Evolutionary conservation across 768 basidiomycete species (phyloP), one percentile per base, ranked within the genome.

Genomic region (Naganishia antarctica): DNA sequence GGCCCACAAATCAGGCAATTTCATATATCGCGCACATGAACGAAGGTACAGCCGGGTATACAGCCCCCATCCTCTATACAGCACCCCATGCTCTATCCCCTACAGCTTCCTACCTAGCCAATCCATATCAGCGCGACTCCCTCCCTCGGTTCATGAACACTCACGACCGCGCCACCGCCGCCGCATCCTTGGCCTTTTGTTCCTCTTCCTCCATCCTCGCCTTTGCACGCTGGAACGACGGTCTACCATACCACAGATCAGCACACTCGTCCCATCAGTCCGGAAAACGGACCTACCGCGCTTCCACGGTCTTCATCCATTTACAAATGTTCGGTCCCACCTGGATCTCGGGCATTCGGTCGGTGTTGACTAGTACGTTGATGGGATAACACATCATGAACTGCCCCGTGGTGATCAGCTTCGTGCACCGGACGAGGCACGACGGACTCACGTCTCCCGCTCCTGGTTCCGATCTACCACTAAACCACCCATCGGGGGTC

Each of bases 361-460:
- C 48, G 1, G 68, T 44, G 29, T 71, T 64, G 44, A 74, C 31
- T 9, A 77, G 58, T 0, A 66, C 67, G 64, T 70, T 64, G 64
- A 74, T 67, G 11, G 72, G 67, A 69, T 73, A 75, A 62, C 70
- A 69, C 64, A 77, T 66, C 72, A 74, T 72, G 67, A 72, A 74
- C 73, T 74, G 65, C 25, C 11, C 23, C 7, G 37, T 40, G 37
- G 37, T 40, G 16, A 7, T 40, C 37, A 40, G 37, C 16, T 8
- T 40, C 23, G 44, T 3, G 15, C 12, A 11, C 32, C 11, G 25
- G 44, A 16, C 28, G 21, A 23, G 34, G 23, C 34, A 28, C 2
- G 23, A 3, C 11, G 31, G 37, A 53, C 65, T 57, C 60, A 75
- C 74, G 61, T 77, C 76, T 7, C 70, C 74, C 40, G 69, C 60